phyloP scores from a whole-genome alignment of 2,329 filamentous ascomycete genomes.

The Xylaria sp. region DNA sequence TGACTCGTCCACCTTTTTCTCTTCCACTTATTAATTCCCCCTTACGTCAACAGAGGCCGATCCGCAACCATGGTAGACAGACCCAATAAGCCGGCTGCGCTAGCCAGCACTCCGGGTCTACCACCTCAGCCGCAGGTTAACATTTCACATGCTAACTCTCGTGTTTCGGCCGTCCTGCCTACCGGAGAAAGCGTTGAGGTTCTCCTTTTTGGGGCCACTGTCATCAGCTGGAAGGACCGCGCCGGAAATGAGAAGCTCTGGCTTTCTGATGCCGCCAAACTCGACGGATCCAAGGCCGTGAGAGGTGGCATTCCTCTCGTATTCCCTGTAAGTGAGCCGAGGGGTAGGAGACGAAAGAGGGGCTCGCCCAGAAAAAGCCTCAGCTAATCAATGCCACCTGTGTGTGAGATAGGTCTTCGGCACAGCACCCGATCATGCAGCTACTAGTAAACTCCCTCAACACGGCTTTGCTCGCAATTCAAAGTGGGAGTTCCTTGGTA shows the following conservation, averaged over 20 bases:
- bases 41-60: not conserved
- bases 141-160: constrained; percentile 75
- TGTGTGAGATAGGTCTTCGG: constrained; percentile 78
- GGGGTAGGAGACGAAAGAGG: not conserved
- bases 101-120: constrained; percentile 77
- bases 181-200: constrained; percentile 88
- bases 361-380: not conserved
- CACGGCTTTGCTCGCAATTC: constrained; percentile 94
- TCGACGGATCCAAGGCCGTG: constrained; percentile 90
- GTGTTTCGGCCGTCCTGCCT: constrained; percentile 82
- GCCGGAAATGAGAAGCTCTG: constrained; percentile 85
- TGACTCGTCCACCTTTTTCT: not conserved
- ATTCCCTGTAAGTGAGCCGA: constrained; percentile 78
- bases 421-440: constrained; percentile 77
- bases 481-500: constrained; percentile 93
- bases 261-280: constrained; percentile 79
- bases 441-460: constrained; percentile 84
- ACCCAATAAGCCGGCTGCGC: constrained; percentile 82
- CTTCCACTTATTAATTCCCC: not conserved
- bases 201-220: constrained; percentile 90
- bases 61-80: constrained; percentile 76
- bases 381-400: constrained; percentile 17
- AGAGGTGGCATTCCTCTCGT: constrained; percentile 92
- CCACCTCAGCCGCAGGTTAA: constrained; percentile 81
- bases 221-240: constrained; percentile 91